Base-by-base conservation (phyloP, 83 land plant genomes). In the Thuja plicata region DNA sequence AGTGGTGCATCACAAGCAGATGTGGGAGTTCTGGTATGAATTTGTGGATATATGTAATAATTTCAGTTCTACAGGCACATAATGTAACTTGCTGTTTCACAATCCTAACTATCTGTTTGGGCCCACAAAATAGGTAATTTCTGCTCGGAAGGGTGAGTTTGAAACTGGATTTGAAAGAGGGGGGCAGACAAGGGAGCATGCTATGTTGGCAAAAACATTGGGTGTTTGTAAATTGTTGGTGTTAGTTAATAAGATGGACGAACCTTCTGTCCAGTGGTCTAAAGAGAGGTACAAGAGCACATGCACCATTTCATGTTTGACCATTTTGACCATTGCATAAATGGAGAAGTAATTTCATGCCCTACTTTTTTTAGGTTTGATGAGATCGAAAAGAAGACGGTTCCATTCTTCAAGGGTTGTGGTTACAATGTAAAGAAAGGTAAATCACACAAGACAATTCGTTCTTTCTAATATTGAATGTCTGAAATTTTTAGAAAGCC, bases 1-100 rank as follows among this genome's bases (percentile, higher is more conserved):
- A 98, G 98, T 91, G 99, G 99, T 74, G 99, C 99, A 84, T 97
- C 99, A 60, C 99, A 98, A 89, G 99, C 99, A 46, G 99, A 98
- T 93, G 92, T 98, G 62, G 99, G 99, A 30, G 99, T 98, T 32
- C 91, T 98, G 94, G 99, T 98, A 90, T 76, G 92, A 13, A 48
- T 89, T 34, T 30, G 5, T 35, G 15, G 10, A 35, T 50, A 9
- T 50, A 50, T 21, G 27, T n/a, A 86, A 55, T n/a, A 21, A 50
- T 86, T 35, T 54, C 27, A 50, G 21, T 70, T 30, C 40, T 45
- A 21, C 41, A 9, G 40, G 54, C 34, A 76, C 79, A 76, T 11
- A 76, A 34, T 1, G 9, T 10, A 30, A 34, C 40, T 34, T 2
- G 3, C 16, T 62, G 70, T 43, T 88, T 34, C 5, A 19, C 7